Base-by-base conservation (phyloP, 2,329 filamentous ascomycete genomes). In the Apiospora sp. region DNA sequence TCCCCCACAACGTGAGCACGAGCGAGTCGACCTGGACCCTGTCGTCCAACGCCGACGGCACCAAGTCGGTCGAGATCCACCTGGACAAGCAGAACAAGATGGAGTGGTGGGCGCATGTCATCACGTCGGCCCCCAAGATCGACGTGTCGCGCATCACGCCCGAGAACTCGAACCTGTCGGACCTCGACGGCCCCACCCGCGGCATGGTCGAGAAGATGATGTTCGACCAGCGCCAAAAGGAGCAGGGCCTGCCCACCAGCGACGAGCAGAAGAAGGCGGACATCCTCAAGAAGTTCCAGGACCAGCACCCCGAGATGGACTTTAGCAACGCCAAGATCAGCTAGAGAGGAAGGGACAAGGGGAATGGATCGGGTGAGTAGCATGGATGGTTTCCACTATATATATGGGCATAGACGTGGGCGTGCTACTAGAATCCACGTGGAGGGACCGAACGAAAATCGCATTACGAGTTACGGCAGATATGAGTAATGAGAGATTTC, bases 181-280 rank as follows among this genome's bases (percentile, higher is more conserved):
- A 99, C 82, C 87, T 99, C 77, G 96, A 98, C 81, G 96, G 96
- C 74, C 93, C 97, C 87, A 99, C 96, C 71, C 90, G 96, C 75
- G 90, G 92, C 73, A 98, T 99, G 96, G 96, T 99, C 64, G 96
- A 99, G 91, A 99, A 99, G 90, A 99, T 99, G 96, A 99, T 99
- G 96, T 99, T 90, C 80, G 96, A 99, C 86, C 96, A 99, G 88
- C 89, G 93, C 77, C 95, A 98, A 86, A 99, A 99, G 90, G 95
- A 98, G 86, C 87, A 89, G 83, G 96, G 96, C 5, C 89, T 93
- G 83, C 94, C 95, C 67, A 95, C 92, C 16, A 97, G 94, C 76
- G 96, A 98, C 77, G 96, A 99, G 86, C 92, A 97, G 88, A 94
- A 95, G 88, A 98, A 98, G 89, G 84, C 91, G 81, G 96, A 99